phyloP scores from a whole-genome alignment of 805 yeast genomes.

The Schwanniomyces occidentalis region DNA sequence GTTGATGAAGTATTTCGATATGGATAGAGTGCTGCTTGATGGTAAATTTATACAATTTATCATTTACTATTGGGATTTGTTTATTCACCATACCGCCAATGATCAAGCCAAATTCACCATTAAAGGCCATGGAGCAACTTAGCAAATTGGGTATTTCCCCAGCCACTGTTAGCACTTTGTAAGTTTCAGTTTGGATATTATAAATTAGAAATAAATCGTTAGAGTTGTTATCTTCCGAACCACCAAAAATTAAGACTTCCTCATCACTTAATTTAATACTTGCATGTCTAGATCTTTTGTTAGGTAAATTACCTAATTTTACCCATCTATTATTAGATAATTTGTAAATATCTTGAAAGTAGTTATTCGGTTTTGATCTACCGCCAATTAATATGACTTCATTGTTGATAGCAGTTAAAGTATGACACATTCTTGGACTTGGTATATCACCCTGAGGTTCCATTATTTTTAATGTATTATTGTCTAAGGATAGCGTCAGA shows the following conservation, averaged over 20 bases:
- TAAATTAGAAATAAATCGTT: conserved; percentile 19
- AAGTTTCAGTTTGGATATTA: conserved; percentile 13
- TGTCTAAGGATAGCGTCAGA: conserved; percentile 16
- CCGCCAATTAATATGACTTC: conserved; percentile 60
- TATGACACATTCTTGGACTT: conserved; percentile 59
- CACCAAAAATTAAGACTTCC: conserved; percentile 53
- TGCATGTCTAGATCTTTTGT: conserved; percentile 53
- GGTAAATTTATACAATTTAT: conserved; percentile 35
- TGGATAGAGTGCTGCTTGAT: conserved; percentile 16
- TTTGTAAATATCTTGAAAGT: conserved; percentile 34
- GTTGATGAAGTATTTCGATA: conserved; percentile 14
- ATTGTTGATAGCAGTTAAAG: conserved; percentile 36
- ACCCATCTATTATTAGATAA: conserved; percentile 39
- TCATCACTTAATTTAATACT: conserved; percentile 26
- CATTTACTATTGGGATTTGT: conserved; percentile 30
- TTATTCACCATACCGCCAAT: conserved; percentile 48
- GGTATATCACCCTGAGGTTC: conserved; percentile 35
- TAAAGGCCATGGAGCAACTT: conserved; percentile 39
- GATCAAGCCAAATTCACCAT: conserved; percentile 37
- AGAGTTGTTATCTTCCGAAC: conserved; percentile 20
- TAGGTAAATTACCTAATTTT: conserved; percentile 36
- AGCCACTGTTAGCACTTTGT: conserved; percentile 11
- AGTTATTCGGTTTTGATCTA: conserved; percentile 56
- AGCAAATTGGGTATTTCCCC: conserved; percentile 23
- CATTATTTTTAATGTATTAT: conserved; percentile 7